Conservation (phyloP, 2,329 filamentous ascomycete species). For the Beauveria brongniartii region DNA sequence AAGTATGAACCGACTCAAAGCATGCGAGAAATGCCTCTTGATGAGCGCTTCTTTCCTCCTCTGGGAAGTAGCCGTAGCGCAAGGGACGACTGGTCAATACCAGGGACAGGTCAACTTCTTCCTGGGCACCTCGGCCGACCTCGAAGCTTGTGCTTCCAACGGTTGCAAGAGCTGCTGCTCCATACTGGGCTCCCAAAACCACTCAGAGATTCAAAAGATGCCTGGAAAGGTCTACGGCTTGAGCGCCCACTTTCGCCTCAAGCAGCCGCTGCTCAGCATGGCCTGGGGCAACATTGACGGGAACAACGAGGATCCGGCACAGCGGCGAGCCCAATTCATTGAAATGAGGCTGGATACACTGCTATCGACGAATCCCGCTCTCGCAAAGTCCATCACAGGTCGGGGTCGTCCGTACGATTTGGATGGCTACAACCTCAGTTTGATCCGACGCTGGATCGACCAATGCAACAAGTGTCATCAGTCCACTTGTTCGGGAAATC, state of each 20-base stretch:
- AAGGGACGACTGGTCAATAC: background rate
- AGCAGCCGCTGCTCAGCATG: slow-evolving; percentile 4
- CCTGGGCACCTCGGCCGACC: slow-evolving; percentile 3
- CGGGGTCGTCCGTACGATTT: slow-evolving; percentile 7
- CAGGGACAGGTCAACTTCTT: background rate
- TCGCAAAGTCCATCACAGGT: background rate
- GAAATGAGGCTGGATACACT: background rate
- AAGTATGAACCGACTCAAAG: background rate
- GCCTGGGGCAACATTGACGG: background rate
- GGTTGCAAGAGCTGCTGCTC: slow-evolving; percentile 7
- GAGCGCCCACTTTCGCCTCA: slow-evolving; percentile 4
- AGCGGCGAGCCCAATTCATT: background rate
- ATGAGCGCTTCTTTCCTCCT: background rate
- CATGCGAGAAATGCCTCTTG: background rate
- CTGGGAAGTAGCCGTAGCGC: background rate
- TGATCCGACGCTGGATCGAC: slow-evolving; percentile 9
- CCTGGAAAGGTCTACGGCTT: background rate
- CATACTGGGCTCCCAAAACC: background rate
- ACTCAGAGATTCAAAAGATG: background rate
- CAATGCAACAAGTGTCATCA: slow-evolving; percentile 7
- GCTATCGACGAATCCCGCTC: slow-evolving; percentile 1
- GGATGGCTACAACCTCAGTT: background rate
- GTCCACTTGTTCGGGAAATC: background rate
- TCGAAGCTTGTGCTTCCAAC: background rate
- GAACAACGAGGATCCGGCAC: background rate